phyloP scores from a whole-genome alignment of 169 alveolate species.

The Plasmodium vinckei region DNA sequence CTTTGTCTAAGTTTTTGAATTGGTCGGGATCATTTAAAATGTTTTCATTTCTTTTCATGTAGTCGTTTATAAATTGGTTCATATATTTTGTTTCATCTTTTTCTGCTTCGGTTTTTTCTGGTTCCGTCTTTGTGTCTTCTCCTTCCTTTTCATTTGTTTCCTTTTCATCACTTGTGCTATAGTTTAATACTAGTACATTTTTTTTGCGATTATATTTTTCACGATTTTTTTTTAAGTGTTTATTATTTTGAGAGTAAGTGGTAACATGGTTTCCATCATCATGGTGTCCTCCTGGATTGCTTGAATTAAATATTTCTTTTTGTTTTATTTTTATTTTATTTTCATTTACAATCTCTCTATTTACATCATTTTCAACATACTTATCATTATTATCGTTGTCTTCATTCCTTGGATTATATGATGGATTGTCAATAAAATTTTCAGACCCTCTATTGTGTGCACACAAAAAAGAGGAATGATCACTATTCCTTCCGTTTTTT shows the following conservation, averaged over 20 bases:
- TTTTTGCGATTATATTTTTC: background rate
- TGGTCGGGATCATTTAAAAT: conserved; percentile 10
- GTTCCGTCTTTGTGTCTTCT: conserved; percentile 20
- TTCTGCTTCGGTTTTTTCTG: conserved; percentile 15
- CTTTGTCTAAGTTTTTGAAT: conserved; percentile 37
- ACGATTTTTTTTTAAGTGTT: conserved; percentile 8
- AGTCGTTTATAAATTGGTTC: conserved; percentile 5
- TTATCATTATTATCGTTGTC: background rate
- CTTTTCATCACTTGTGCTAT: conserved; percentile 4
- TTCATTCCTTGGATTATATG: background rate
- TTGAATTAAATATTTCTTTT: too few species aligned
- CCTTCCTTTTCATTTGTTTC: conserved; percentile 21
- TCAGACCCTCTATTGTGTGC: background rate
- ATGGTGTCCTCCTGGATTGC: too few species aligned
- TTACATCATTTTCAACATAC: conserved; percentile 9
- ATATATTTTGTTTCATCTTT: background rate
- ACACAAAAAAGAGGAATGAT: background rate
- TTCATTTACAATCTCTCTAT: too few species aligned
- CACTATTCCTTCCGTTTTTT: background rate
- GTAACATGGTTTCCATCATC: too few species aligned
- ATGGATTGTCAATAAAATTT: too few species aligned
- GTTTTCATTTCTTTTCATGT: conserved; percentile 33
- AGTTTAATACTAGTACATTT: too few species aligned
- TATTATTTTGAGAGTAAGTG: too few species aligned
- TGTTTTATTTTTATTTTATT: too few species aligned